These are phyloP conservation scores for Erodium maritimum DNA, from an alignment of 345 rosid genomes.

Conservation along the genomic window DNA sequence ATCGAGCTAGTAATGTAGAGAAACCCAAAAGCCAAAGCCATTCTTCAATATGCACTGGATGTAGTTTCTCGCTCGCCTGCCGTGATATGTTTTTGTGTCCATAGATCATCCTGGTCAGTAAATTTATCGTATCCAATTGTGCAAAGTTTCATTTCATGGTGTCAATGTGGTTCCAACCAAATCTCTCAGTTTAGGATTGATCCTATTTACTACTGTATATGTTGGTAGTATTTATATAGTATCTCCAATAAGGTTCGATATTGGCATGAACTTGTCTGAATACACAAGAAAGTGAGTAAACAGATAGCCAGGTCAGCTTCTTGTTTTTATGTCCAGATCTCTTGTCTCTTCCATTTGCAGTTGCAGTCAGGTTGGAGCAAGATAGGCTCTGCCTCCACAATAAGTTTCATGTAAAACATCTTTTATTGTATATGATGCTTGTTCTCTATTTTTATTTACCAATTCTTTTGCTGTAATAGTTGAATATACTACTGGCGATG, in stretches of 20 bases:
- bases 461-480: too few species aligned
- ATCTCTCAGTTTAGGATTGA: conserved; percentile 4
- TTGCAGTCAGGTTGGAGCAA: not conserved
- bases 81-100: conserved; percentile 3
- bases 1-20: conserved; percentile 32
- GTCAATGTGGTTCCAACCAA: not conserved
- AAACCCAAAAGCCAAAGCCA: conserved; percentile 8
- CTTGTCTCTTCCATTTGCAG: not conserved
- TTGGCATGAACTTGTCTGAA: not conserved
- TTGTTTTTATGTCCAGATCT: not conserved
- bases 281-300: not conserved
- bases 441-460: too few species aligned
- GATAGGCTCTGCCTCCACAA: not conserved
- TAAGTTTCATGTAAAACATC: too few species aligned
- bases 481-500: too few species aligned
- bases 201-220: not conserved
- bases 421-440: too few species aligned
- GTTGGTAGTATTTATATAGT: not conserved
- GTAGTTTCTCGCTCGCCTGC: too few species aligned
- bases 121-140: conserved; percentile 1
- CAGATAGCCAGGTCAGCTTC: not conserved
- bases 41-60: too few species aligned
- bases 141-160: conserved; percentile 1
- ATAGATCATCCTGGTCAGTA: not conserved
- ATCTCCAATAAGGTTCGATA: not conserved